Percentiles rank a stretch among this genome's conserved stretches.
Evolutionary conservation across 140 eudicot genomes (phyloP).

Genomic region (Senecio squalidus): DNA sequence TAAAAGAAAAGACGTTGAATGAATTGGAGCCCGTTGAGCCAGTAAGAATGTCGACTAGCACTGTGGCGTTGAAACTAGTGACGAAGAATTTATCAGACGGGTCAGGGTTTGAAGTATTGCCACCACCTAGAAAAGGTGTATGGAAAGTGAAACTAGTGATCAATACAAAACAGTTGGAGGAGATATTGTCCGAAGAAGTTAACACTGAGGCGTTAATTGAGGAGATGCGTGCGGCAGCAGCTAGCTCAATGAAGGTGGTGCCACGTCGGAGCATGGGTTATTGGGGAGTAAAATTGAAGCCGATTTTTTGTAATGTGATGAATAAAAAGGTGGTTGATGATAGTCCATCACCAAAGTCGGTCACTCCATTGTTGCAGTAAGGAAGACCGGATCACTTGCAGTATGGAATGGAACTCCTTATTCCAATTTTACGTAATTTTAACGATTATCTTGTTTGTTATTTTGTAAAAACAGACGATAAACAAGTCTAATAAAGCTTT

Average conservation of each 20-base stretch:
- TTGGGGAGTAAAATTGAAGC: slow-evolving; percentile 48
- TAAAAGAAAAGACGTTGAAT: not conserved
- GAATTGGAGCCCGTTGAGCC: slow-evolving; percentile 28
- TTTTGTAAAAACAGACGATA: no score
- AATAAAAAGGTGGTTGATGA: slow-evolving; percentile 22
- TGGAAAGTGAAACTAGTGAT: slow-evolving; percentile 78
- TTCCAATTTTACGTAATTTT: slow-evolving; percentile 26
- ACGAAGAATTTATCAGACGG: slow-evolving; percentile 35
- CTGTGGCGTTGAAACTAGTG: slow-evolving; percentile 37
- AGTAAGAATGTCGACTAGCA: slow-evolving; percentile 37
- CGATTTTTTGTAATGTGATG: slow-evolving; percentile 31
- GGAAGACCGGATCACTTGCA: not conserved
- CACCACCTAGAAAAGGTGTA: slow-evolving; percentile 53
- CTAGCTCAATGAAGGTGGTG: slow-evolving; percentile 26
- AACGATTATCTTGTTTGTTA: no score
- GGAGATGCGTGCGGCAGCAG: slow-evolving; percentile 71
- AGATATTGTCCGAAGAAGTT: slow-evolving; percentile 58
- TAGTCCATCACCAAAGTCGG: slow-evolving; percentile 23
- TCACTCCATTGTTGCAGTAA: slow-evolving; percentile 17
- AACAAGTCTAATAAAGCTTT: no score
- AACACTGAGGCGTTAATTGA: slow-evolving; percentile 79
- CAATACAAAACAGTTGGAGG: slow-evolving; percentile 50
- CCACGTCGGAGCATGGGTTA: slow-evolving; percentile 31
- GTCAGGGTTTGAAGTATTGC: slow-evolving; percentile 53
- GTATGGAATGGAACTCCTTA: slow-evolving; percentile 32